Evolutionary conservation across 768 basidiomycete species (phyloP).

Genomic region (Hygrocybe punicea): DNA sequence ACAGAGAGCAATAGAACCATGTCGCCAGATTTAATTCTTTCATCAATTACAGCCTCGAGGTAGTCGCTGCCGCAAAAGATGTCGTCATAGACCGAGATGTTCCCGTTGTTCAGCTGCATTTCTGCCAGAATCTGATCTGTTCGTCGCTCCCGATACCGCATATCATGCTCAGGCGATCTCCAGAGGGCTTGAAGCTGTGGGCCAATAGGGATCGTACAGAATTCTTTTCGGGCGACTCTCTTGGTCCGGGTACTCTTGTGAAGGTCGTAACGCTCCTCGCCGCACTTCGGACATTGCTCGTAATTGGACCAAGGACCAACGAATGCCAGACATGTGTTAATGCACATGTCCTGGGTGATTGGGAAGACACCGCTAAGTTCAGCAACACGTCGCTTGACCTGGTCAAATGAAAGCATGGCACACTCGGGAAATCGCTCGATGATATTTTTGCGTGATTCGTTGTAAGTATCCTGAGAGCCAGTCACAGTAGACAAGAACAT

Average conservation of each 20-base stretch:
- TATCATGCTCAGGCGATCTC: slow-evolving; percentile 22
- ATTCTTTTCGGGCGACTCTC: slow-evolving; percentile 26
- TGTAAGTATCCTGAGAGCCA: too few species aligned
- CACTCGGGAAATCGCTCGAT: slow-evolving; percentile 22
- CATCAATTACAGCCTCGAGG: slow-evolving; percentile 18
- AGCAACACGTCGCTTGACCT: slow-evolving; percentile 23
- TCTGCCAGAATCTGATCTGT: slow-evolving; percentile 22
- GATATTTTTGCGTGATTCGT: too few species aligned
- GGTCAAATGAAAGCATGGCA: slow-evolving; percentile 27
- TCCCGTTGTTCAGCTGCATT: slow-evolving; percentile 3
- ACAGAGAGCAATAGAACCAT: slow-evolving; percentile 35
- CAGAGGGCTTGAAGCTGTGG: slow-evolving; percentile 40
- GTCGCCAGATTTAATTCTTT: slow-evolving; percentile 25
- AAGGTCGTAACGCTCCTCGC: slow-evolving; percentile 22
- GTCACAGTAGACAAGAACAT: too few species aligned
- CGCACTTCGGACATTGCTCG: slow-evolving; percentile 24
- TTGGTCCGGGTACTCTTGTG: background rate
- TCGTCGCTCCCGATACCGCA: slow-evolving; percentile 25
- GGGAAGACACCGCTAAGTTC: slow-evolving; percentile 34
- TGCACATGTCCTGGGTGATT: slow-evolving; percentile 42
- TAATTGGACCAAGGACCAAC: slow-evolving; percentile 16
- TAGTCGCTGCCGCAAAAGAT: slow-evolving; percentile 30
- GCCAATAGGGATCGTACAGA: slow-evolving; percentile 39
- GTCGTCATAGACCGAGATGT: slow-evolving; percentile 24
- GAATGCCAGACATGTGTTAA: slow-evolving; percentile 26